A percentile compares a stretch with the other conserved stretches of the same genome.
Evolutionary conservation across 2,329 filamentous ascomycete species (phyloP).

Genomic region (Diaporthe longicolla): DNA sequence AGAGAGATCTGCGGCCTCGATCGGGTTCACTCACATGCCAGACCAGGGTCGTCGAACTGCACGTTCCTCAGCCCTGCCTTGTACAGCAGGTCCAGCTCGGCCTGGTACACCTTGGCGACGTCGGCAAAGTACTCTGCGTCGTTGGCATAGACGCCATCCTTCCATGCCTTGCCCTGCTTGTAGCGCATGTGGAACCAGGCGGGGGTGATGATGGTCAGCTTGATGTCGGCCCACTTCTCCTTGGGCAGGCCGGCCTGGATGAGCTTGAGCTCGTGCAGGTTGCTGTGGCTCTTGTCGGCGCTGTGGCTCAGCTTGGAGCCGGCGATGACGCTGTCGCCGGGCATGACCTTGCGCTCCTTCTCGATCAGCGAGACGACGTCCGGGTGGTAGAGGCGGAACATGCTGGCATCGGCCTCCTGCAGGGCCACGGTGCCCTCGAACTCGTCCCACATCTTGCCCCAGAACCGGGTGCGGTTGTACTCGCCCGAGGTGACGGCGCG

Average conservation of each 20-base stretch:
- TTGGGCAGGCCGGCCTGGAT: slow-evolving; percentile 62
- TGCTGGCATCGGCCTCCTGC: slow-evolving; percentile 63
- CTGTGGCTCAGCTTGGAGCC: slow-evolving; percentile 61
- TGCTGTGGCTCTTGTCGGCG: slow-evolving; percentile 59
- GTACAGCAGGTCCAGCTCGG: slow-evolving; percentile 73
- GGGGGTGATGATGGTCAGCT: slow-evolving; percentile 68
- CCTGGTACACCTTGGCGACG: slow-evolving; percentile 75
- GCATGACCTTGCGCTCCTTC: slow-evolving; percentile 67
- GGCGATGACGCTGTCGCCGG: slow-evolving; percentile 68
- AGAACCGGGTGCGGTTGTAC: slow-evolving; percentile 69
- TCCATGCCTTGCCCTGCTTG: slow-evolving; percentile 69
- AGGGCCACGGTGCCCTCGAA: slow-evolving; percentile 64
- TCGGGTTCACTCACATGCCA: slow-evolving; percentile 69
- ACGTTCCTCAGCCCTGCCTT: slow-evolving; percentile 74
- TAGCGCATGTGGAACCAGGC: slow-evolving; percentile 69
- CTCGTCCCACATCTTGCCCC: slow-evolving; percentile 69
- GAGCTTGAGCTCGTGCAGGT: slow-evolving; percentile 64
- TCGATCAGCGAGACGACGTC: slow-evolving; percentile 69
- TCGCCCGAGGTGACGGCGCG: slow-evolving; percentile 80
- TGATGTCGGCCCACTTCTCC: slow-evolving; percentile 65
- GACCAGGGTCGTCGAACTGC: slow-evolving; percentile 77
- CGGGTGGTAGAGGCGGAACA: slow-evolving; percentile 69
- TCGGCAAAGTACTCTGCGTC: slow-evolving; percentile 75
- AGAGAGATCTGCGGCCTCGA: background rate
- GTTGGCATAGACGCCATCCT: slow-evolving; percentile 67